Evolutionary conservation across 352 stramenopile species (phyloP), one percentile per base, ranked within the genome.

Genomic region (Peronosclerospora sorghi): DNA sequence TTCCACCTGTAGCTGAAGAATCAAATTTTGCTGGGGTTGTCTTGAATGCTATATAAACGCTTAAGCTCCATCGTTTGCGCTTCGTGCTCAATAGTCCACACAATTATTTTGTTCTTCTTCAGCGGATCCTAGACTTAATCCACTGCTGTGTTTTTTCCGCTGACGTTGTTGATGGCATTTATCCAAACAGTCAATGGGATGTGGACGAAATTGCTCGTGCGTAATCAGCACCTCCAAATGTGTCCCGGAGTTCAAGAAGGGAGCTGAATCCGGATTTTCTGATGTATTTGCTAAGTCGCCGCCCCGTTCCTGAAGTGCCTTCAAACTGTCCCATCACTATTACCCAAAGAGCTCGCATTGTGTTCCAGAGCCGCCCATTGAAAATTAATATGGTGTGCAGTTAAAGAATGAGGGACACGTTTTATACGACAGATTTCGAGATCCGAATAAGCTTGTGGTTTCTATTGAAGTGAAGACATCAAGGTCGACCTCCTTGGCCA

Each of bases 61-160:
- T 27, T 29, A 34, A 66, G 41, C 4, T 63, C 42, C 40, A 81
- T 78, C n/a, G 77, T 43, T 20, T 74, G 66, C 1, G 76, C 66
- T 23, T 87, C 73, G 3, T 26, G 21, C 4, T 7, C 21, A 26
- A 3, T 6, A 26, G 21, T 26, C 21, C 19, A 29, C 73, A 52
- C n/a, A 94, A 55, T 44, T 95, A 81, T 37, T 78, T 52, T 12
- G 94, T 88, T 41, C 93, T 95, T 93, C 80, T 17, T 88, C 70
- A 1, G 76, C 79, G 7, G 75, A 87, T 24, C 92, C 42, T 19
- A 92, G 35, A 10, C 27, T 37, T n/a, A 42, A 21, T 4, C 28
- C 50, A 37, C 17, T 23, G 23, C 13, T n/a, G n/a, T n/a, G n/a
- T n/a, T n/a, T n/a, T 48, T 21, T 60, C 21, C 6, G 35, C 41